These are phyloP conservation scores for Gossypium arboreum DNA, from an alignment of 345 rosid species.

Conservation along the genomic window DNA sequence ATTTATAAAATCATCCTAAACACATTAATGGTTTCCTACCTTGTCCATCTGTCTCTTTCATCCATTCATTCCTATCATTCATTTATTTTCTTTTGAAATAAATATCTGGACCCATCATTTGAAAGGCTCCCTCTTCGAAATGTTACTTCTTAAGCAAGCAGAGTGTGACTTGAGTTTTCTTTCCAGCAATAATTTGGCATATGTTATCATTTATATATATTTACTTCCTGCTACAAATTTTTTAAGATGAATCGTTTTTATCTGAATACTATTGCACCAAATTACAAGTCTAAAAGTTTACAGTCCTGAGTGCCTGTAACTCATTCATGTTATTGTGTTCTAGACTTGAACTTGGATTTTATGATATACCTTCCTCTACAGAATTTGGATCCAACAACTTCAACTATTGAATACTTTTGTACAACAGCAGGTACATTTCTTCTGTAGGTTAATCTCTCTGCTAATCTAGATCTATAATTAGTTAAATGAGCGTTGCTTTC, in stretches of 20 bases:
- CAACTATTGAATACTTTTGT: constrained; percentile 68
- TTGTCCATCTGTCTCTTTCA: background rate
- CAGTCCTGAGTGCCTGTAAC: background rate
- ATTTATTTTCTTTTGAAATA: background rate
- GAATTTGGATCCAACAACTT: constrained; percentile 76
- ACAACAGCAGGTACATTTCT: constrained; percentile 71
- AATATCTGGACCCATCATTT: background rate
- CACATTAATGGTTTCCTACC: background rate
- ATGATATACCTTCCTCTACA: constrained; percentile 26
- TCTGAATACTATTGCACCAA: background rate
- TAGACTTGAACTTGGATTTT: constrained; percentile 9
- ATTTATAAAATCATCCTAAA: background rate
- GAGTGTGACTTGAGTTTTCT: background rate
- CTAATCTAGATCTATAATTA: constrained; percentile 4
- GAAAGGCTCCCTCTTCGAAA: background rate
- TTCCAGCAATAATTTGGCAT: background rate
- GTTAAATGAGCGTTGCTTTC: constrained; percentile 12
- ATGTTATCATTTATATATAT: background rate
- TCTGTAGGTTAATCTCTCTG: constrained; percentile 16
- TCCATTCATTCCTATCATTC: background rate
- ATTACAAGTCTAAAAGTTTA: constrained; percentile 7
- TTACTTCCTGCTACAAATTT: background rate
- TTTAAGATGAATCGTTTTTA: background rate
- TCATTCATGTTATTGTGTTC: background rate
- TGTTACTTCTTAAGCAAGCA: background rate